Percentiles rank a stretch among this genome's conserved stretches.
phyloP scores from a whole-genome alignment of 2,329 filamentous ascomycete species.

The Thielaviopsis musarum region DNA sequence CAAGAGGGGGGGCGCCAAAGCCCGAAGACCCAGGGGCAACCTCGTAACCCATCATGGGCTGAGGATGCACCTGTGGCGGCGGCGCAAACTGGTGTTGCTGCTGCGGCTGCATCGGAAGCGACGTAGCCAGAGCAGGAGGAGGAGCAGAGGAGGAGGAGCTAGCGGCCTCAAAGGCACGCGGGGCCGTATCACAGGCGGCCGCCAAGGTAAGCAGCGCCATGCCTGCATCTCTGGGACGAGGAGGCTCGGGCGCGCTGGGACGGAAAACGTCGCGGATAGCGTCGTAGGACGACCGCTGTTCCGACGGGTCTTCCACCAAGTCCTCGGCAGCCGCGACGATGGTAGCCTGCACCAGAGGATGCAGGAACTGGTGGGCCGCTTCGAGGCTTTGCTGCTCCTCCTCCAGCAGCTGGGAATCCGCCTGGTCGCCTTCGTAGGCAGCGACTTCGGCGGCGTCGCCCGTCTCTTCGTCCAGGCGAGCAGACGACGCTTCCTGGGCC shows the following conservation, averaged over 20 bases:
- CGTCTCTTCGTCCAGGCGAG: neutral
- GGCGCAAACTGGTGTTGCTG: neutral
- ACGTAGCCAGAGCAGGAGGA: neutral
- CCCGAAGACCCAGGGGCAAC: neutral
- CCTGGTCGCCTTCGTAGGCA: conserved; percentile 7
- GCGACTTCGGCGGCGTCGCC: neutral
- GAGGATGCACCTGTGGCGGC: neutral
- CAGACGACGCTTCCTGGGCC: neutral
- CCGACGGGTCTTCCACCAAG: conserved; percentile 5
- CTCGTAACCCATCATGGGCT: conserved; percentile 5
- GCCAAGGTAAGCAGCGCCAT: conserved; percentile 9
- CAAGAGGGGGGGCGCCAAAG: neutral
- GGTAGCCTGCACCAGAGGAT: conserved; percentile 5
- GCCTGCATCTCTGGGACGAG: conserved; percentile 5
- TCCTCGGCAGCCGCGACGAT: conserved; percentile 8
- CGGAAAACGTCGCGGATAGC: conserved; percentile 25
- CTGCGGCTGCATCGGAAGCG: neutral
- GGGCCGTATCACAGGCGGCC: neutral
- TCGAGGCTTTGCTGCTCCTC: neutral
- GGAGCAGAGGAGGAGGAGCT: neutral
- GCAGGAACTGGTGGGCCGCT: neutral
- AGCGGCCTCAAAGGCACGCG: neutral
- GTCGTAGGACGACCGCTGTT: conserved; percentile 15
- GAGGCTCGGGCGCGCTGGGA: conserved; percentile 18
- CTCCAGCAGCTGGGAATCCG: neutral